These are phyloP conservation scores for Russula ochroleuca DNA, from an alignment of 768 basidiomycete species.

Conservation along the genomic window DNA sequence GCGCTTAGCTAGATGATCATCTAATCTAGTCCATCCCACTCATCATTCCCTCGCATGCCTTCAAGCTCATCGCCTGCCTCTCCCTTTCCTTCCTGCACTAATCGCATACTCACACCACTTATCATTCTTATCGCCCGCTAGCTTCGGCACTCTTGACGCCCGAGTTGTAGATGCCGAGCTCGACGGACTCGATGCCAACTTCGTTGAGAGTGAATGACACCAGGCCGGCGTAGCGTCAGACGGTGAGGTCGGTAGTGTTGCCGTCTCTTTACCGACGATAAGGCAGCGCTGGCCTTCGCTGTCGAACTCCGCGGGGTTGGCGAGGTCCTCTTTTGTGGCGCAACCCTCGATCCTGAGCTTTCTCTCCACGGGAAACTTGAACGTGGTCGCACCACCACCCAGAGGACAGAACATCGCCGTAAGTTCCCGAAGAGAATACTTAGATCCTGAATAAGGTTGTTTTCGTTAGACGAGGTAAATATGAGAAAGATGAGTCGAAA, in stretches of 20 bases:
- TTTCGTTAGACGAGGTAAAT: neutral
- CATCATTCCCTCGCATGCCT: too few species aligned
- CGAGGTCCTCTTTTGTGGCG: neutral
- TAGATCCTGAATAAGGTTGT: slow-evolving; percentile 8
- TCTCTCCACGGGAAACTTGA: neutral
- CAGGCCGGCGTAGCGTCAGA: slow-evolving; percentile 3
- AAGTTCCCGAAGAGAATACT: neutral
- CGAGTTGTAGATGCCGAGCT: slow-evolving; percentile 3
- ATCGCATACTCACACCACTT: too few species aligned
- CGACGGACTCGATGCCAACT: neutral
- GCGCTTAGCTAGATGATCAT: too few species aligned
- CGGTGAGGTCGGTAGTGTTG: slow-evolving; percentile 1
- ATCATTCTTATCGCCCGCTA: too few species aligned
- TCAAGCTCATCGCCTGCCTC: too few species aligned
- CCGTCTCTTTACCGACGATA: slow-evolving; percentile 1
- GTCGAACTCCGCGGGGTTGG: neutral
- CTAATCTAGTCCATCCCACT: too few species aligned
- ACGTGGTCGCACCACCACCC: neutral
- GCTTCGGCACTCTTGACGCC: neutral
- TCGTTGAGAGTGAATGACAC: neutral
- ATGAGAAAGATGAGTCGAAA: slow-evolving; percentile 3
- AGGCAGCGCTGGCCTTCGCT: slow-evolving; percentile 8
- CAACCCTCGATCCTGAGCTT: neutral
- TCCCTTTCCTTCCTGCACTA: too few species aligned
- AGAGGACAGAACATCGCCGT: neutral